Evolutionary conservation across 2,329 filamentous ascomycete species (phyloP), one percentile per base, ranked within the genome.

Genomic region (Trichophyton schoenleinii): DNA sequence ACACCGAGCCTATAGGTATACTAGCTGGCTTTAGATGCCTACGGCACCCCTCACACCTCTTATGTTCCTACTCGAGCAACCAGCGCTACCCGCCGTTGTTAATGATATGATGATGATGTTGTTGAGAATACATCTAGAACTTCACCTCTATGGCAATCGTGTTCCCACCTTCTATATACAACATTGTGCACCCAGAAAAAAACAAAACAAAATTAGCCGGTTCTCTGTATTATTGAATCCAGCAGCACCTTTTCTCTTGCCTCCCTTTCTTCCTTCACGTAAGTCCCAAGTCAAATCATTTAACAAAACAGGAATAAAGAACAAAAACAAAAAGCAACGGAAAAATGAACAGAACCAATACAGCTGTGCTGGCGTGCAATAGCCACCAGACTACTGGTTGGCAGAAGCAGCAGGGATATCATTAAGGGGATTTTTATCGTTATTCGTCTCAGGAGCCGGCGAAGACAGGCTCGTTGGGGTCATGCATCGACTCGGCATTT

Each of bases 401-500:
- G 28, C 49, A 8, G 49, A 55, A 36, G 49, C 49, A 55, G 25
- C 31, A n/a, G 49, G 49, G 31, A 55, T 55, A 28, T 55, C 49
- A 55, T 36, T 20, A 55, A 55, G 49, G n/a, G 49, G 49, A 9
- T 55, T 55, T 34, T 55, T 55, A 9, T 55, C 49, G 15, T 55
- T 55, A 55, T 34, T 38, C 49, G n/a, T 55, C 5, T 55, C 49
- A 18, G 49, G n/a, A 11, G 5, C 13, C 7, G 49, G 49, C 0
- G 49, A 55, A 28, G 20, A 11, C 5, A 55, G 25, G 9, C 49
- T 55, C 49, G 49, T 55, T 28, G 49, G 49, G 2, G 49, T 55
- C 28, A 55, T 55, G 28, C 49, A 55, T 34, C 49, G 49, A 52
- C 66, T 69, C 13, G 64, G 49, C 53, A 70, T 68, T 44, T 67